A percentile compares a stretch with the other conserved stretches of the same genome.
These are phyloP conservation scores for Hanseniaspora vineae DNA, from an alignment of 805 yeast genomes.

Conservation along the genomic window DNA sequence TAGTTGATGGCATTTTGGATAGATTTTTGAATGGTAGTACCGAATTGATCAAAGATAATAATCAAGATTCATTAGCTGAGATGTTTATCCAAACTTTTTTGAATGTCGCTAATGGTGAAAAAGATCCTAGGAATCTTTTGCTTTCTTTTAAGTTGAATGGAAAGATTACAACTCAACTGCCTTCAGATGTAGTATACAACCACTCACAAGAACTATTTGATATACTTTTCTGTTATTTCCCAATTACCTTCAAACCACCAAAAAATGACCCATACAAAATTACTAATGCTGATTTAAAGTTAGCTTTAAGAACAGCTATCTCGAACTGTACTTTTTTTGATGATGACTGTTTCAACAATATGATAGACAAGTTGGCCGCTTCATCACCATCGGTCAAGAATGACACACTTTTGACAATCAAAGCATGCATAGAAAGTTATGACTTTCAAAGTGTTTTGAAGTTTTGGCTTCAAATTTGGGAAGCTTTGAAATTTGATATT, in stretches of 20 bases:
- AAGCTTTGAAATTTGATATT: slow-evolving; percentile 79
- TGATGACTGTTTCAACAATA: slow-evolving; percentile 59
- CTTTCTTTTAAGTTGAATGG: slow-evolving; percentile 48
- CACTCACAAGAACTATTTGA: slow-evolving; percentile 66
- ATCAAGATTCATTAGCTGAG: background rate
- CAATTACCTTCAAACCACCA: slow-evolving; percentile 90
- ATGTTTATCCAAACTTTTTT: slow-evolving; percentile 45
- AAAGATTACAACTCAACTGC: slow-evolving; percentile 30
- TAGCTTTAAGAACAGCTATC: slow-evolving; percentile 46
- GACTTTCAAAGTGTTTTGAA: slow-evolving; percentile 34
- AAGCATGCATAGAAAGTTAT: slow-evolving; percentile 42
- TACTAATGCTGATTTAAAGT: slow-evolving; percentile 59
- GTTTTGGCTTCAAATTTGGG: slow-evolving; percentile 72
- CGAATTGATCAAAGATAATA: background rate
- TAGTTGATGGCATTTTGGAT: slow-evolving; percentile 29
- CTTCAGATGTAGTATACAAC: slow-evolving; percentile 25
- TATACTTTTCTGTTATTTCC: slow-evolving; percentile 86
- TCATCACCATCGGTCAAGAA: slow-evolving; percentile 59
- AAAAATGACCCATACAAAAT: slow-evolving; percentile 70
- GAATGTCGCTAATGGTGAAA: slow-evolving; percentile 71
- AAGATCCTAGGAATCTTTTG: slow-evolving; percentile 83
- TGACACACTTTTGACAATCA: slow-evolving; percentile 58
- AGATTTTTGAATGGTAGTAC: slow-evolving; percentile 15
- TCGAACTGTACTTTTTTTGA: slow-evolving; percentile 52
- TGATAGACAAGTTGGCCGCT: slow-evolving; percentile 68